Conservation (phyloP, 257 asterid genomes). For the Linderniella brevidens region DNA sequence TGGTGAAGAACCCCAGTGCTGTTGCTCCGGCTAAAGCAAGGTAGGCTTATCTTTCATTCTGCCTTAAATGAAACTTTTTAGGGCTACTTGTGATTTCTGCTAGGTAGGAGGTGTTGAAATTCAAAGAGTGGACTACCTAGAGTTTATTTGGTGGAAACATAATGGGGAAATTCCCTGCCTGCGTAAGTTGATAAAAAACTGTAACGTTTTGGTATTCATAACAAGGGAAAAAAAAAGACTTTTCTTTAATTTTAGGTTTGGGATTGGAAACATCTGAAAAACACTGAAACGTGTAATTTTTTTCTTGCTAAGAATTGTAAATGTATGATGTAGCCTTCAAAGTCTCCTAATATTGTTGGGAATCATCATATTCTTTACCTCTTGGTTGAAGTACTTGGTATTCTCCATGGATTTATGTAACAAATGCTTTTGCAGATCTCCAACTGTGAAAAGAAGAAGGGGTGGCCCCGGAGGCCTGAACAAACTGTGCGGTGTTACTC, state of each 20-base stretch:
- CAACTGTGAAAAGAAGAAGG: slow-evolving; percentile 50
- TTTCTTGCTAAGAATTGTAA: too few relatives aligned
- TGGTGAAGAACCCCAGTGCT: slow-evolving; percentile 1
- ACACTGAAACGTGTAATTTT: not conserved
- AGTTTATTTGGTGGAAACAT: too few relatives aligned
- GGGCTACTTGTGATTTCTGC: not conserved
- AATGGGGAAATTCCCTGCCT: not conserved
- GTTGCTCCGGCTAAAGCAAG: slow-evolving; percentile 20
- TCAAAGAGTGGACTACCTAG: too few relatives aligned
- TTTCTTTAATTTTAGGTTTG: too few relatives aligned
- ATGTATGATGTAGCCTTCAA: too few relatives aligned
- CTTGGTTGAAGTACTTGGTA: slow-evolving; percentile 4
- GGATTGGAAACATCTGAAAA: not conserved
- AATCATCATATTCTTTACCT: too few relatives aligned
- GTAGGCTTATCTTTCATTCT: slow-evolving; percentile 7
- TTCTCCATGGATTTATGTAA: slow-evolving; percentile 2
- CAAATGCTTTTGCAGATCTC: slow-evolving; percentile 28
- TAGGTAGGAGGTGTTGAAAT: not conserved
- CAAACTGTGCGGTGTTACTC: slow-evolving; percentile 89
- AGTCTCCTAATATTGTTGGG: too few relatives aligned
- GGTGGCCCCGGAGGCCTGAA: slow-evolving; percentile 96
- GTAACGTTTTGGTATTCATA: too few relatives aligned
- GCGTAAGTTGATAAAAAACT: too few relatives aligned
- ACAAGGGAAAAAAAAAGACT: too few relatives aligned
- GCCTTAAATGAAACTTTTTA: not conserved